These are phyloP conservation scores for Globisporangium carolinianum DNA, from an alignment of 352 stramenopile species.

Conservation along the genomic window DNA sequence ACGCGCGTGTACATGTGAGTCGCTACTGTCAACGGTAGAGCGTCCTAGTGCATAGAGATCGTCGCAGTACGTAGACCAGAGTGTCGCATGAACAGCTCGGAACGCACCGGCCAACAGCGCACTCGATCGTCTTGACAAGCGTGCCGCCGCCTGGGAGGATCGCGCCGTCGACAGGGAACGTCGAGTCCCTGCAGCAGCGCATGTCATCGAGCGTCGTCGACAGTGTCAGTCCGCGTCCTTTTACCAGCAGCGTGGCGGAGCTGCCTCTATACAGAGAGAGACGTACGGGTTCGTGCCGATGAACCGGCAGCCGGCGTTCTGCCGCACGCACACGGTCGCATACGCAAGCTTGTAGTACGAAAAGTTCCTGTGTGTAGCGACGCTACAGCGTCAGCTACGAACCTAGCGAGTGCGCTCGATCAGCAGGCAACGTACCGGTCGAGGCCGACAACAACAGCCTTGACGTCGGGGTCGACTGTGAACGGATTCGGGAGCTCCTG, in stretches of 20 bases:
- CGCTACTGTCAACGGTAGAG: too few relatives aligned
- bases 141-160: constrained; percentile 70
- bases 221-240: not conserved
- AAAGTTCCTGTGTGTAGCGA: constrained; percentile 33
- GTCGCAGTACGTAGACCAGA: not conserved
- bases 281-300: constrained; percentile 79
- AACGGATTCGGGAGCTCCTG: constrained; percentile 66
- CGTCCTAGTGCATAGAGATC: too few relatives aligned
- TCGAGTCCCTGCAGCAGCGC: constrained; percentile 38
- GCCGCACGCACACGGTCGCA: constrained; percentile 56
- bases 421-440: constrained; percentile 34
- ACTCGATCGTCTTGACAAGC: constrained; percentile 64
- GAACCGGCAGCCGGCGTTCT: constrained; percentile 73
- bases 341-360: constrained; percentile 86
- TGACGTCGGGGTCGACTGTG: constrained; percentile 57
- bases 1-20: too few relatives aligned
- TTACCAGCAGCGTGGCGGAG: not conserved
- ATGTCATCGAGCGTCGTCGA: too few relatives aligned
- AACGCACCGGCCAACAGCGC: constrained; percentile 51
- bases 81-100: not conserved
- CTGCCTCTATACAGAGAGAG: not conserved
- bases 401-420: not conserved
- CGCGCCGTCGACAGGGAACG: constrained; percentile 65
- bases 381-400: too few relatives aligned
- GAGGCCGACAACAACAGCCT: constrained; percentile 74